A percentile compares a stretch with the other conserved stretches of the same genome.
These are phyloP conservation scores for Trichoderma koningiopsis DNA, from an alignment of 2,329 filamentous ascomycete genomes.

Conservation along the genomic window DNA sequence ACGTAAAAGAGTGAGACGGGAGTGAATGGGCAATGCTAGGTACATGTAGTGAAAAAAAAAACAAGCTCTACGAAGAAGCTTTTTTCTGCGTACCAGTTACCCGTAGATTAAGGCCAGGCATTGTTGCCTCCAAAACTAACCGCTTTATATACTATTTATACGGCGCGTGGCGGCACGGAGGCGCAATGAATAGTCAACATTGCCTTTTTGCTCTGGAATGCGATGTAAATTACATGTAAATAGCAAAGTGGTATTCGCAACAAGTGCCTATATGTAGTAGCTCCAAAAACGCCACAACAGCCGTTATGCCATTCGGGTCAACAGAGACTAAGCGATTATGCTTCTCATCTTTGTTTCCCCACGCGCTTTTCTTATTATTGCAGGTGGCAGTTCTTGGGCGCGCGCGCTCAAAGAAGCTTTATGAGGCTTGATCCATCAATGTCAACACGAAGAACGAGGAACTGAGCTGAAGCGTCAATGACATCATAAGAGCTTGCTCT, in stretches of 20 bases:
- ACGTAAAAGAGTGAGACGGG: not conserved
- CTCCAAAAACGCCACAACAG: not conserved
- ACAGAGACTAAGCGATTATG: not conserved
- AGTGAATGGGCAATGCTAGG: not conserved
- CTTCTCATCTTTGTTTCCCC: not conserved
- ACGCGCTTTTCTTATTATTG: not conserved
- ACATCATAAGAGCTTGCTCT: constrained; percentile 6
- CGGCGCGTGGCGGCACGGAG: not conserved
- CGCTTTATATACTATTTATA: not conserved
- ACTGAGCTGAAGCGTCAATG: constrained; percentile 5
- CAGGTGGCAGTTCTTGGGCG: not conserved
- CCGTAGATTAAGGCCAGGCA: not conserved
- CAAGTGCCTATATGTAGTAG: not conserved
- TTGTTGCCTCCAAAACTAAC: not conserved
- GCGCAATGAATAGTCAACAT: not conserved
- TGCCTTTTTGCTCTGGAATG: not conserved
- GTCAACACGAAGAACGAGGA: not conserved
- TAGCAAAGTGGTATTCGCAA: too few species aligned
- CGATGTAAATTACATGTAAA: not conserved
- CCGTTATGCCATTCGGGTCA: not conserved
- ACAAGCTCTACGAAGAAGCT: not conserved
- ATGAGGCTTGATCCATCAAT: not conserved
- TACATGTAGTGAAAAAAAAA: not conserved
- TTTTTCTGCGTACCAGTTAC: not conserved
- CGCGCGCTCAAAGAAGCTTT: constrained; percentile 1